Evolutionary conservation across 768 basidiomycete species (phyloP).

Genomic region (Hydnomerulius pinastri): DNA sequence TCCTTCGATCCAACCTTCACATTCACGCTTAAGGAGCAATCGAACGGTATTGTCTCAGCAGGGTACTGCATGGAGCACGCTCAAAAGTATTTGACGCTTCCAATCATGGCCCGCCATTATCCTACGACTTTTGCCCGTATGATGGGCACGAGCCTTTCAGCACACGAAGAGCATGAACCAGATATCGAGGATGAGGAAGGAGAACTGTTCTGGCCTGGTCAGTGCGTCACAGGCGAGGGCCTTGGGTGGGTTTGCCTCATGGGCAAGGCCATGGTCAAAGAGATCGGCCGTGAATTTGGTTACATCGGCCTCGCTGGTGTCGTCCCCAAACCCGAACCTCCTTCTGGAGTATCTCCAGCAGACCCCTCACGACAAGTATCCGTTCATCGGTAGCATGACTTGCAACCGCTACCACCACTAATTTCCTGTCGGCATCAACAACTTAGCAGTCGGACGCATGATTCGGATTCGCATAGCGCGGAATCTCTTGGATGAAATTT

Average conservation of each 20-base stretch:
- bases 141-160: constrained; percentile 60
- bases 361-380: constrained; percentile 33
- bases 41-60: constrained; percentile 44
- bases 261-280: constrained; percentile 85
- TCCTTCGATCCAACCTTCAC: constrained; percentile 29
- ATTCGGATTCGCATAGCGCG: constrained; percentile 26
- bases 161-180: constrained; percentile 74
- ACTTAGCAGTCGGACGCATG: constrained; percentile 23
- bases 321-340: constrained; percentile 64
- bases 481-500: constrained; percentile 30
- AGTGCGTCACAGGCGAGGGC: constrained; percentile 71
- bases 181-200: constrained; percentile 86
- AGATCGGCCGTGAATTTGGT: constrained; percentile 74
- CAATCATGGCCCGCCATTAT: constrained; percentile 68
- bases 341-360: constrained; percentile 29
- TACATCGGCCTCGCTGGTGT: constrained; percentile 73
- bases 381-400: constrained; percentile 30
- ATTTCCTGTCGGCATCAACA: constrained; percentile 35
- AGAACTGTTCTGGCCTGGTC: constrained; percentile 84
- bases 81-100: constrained; percentile 60
- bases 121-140: constrained; percentile 76
- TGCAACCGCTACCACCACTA: constrained; percentile 8
- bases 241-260: constrained; percentile 87
- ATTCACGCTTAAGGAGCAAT: constrained; percentile 29
- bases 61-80: constrained; percentile 45